Percentiles rank a stretch among this genome's conserved stretches.
phyloP scores from a whole-genome alignment of 1,139 yeast genomes.

The Lodderomyces orthopsilosis region DNA sequence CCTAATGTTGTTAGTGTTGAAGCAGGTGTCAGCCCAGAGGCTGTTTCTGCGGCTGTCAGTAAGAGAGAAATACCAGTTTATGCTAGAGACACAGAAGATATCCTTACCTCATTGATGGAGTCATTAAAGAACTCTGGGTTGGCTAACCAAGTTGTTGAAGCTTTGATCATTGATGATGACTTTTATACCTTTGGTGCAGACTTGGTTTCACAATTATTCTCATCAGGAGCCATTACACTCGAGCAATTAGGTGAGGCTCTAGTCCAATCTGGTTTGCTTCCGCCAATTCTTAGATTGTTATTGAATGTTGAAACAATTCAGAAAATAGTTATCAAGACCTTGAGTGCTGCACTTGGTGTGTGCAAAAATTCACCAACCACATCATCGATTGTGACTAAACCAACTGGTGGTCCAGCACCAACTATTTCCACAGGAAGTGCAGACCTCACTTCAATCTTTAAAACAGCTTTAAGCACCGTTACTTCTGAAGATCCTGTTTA shows the following conservation, averaged over 20 bases:
- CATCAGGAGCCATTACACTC: slow-evolving; percentile 28
- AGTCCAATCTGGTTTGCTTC: slow-evolving; percentile 38
- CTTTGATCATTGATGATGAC: slow-evolving; percentile 38
- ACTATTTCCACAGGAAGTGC: slow-evolving; percentile 8
- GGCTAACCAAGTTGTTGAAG: slow-evolving; percentile 39
- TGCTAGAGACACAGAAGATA: slow-evolving; percentile 17
- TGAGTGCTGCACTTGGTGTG: slow-evolving; percentile 44
- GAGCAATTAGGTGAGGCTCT: slow-evolving; percentile 30
- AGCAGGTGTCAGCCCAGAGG: slow-evolving; percentile 1
- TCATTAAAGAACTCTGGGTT: slow-evolving; percentile 47
- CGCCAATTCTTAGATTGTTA: slow-evolving; percentile 37
- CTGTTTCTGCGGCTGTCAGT: not conserved
- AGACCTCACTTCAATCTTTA: not conserved
- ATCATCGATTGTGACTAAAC: slow-evolving; percentile 16
- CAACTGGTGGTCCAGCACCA: slow-evolving; percentile 17
- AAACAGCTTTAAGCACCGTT: not conserved
- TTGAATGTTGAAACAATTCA: slow-evolving; percentile 40
- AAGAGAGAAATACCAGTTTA: slow-evolving; percentile 6
- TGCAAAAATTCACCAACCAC: slow-evolving; percentile 35
- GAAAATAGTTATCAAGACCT: slow-evolving; percentile 42
- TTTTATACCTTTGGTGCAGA: slow-evolving; percentile 43
- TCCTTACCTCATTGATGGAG: slow-evolving; percentile 41
- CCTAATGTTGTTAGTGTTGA: slow-evolving; percentile 12
- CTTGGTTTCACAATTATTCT: slow-evolving; percentile 33
- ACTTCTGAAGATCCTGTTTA: not conserved